Conservation (phyloP, 139 green algal species). For the Marvania coccoides region DNA sequence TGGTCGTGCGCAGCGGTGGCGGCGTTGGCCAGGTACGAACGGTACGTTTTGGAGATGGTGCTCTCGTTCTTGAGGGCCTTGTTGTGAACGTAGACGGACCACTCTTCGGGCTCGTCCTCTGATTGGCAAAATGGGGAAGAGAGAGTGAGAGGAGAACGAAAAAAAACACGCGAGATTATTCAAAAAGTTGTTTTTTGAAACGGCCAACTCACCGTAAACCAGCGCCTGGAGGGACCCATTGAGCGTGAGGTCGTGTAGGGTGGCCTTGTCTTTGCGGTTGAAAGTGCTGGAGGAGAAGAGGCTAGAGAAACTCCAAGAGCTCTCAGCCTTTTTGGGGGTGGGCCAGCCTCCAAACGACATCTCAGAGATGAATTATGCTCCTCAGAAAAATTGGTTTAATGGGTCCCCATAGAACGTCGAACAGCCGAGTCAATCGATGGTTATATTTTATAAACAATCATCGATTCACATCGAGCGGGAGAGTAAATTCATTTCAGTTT, state of each 20-base stretch:
- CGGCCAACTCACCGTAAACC: not conserved
- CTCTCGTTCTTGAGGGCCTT: not conserved
- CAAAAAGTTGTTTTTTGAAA: no score
- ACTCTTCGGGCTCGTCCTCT: not conserved
- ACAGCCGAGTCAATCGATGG: no score
- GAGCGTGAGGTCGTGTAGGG: not conserved
- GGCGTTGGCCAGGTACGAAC: not conserved
- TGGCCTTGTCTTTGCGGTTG: not conserved
- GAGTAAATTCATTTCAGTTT: not conserved
- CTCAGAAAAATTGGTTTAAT: no score
- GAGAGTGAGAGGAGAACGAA: not conserved
- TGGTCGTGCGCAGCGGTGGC: not conserved
- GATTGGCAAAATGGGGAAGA: not conserved
- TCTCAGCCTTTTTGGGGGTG: not conserved
- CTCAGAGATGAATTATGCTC: no score
- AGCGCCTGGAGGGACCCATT: not conserved
- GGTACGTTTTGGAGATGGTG: not conserved
- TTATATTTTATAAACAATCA: no score
- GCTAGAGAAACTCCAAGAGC: not conserved
- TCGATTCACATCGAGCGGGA: not conserved
- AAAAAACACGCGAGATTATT: not conserved
- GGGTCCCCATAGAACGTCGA: no score
- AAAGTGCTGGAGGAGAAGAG: not conserved
- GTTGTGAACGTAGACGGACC: not conserved
- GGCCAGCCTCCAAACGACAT: no score